Percentiles rank a stretch among this genome's conserved stretches.
phyloP scores from a whole-genome alignment of 2,329 filamentous ascomycete genomes.

The Alternaria tenuissima region DNA sequence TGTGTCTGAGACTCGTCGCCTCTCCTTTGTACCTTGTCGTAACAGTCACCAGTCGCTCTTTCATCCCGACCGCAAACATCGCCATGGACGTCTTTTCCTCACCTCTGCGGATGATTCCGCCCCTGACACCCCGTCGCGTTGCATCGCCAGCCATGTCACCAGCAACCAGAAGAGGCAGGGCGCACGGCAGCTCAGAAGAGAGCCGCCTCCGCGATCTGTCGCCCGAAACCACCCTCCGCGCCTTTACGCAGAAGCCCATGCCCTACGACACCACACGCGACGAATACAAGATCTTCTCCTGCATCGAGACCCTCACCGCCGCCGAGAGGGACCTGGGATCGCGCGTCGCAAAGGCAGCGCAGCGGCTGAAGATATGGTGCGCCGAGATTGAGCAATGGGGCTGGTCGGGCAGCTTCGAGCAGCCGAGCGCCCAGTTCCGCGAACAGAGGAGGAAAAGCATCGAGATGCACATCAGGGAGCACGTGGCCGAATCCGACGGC shows the following conservation, averaged over 20 bases:
- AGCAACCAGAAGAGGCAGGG: constrained; percentile 36
- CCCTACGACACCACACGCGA: constrained; percentile 53
- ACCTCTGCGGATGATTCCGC: constrained; percentile 42
- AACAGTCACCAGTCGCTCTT: constrained; percentile 32
- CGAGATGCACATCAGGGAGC: constrained; percentile 43
- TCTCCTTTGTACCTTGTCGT: constrained; percentile 17
- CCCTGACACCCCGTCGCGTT: constrained; percentile 42
- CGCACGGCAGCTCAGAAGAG: constrained; percentile 40
- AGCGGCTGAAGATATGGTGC: constrained; percentile 76
- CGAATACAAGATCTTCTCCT: constrained; percentile 56
- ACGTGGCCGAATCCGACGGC: constrained; percentile 36
- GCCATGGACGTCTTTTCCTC: constrained; percentile 41
- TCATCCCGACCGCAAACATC: constrained; percentile 21
- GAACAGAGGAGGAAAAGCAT: constrained; percentile 43
- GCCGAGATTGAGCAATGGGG: constrained; percentile 72
- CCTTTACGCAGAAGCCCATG: constrained; percentile 54
- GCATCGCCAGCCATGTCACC: constrained; percentile 49
- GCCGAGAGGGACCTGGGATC: constrained; percentile 76
- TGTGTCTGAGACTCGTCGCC: constrained; percentile 6
- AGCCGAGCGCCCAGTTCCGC: constrained; percentile 42
- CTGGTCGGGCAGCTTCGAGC: constrained; percentile 63
- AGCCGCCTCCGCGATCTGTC: constrained; percentile 48
- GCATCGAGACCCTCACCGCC: constrained; percentile 69
- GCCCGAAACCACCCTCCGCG: constrained; percentile 54
- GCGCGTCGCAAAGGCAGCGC: constrained; percentile 73